Evolutionary conservation across 306 rosid genomes (phyloP).

Genomic region (Castanospermum australe): DNA sequence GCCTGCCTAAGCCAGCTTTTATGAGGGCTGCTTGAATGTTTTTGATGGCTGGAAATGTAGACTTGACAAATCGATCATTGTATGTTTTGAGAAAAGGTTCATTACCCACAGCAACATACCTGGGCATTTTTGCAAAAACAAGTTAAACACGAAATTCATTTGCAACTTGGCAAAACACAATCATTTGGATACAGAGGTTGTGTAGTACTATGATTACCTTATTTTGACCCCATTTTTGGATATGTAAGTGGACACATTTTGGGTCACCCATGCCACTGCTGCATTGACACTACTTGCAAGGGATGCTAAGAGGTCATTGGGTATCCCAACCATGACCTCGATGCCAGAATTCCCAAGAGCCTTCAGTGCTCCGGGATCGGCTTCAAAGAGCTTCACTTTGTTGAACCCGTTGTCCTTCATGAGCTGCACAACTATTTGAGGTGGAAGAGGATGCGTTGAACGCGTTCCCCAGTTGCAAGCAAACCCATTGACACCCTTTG

Average conservation of each 20-base stretch:
- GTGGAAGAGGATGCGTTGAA: constrained; percentile 48
- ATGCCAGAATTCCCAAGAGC: constrained; percentile 62
- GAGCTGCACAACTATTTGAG: constrained; percentile 43
- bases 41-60: constrained; percentile 83
- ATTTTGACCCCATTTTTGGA: constrained; percentile 46
- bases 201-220: constrained; percentile 49
- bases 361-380: constrained; percentile 51
- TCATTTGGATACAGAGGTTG: no score
- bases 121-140: no score
- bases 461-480: constrained; percentile 69
- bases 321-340: constrained; percentile 69
- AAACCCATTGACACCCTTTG: constrained; percentile 35
- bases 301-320: constrained; percentile 48
- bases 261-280: constrained; percentile 57
- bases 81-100: constrained; percentile 25
- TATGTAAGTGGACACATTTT: constrained; percentile 50
- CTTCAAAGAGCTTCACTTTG: constrained; percentile 68
- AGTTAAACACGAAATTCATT: no score
- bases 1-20: constrained; percentile 82
- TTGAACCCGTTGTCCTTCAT: constrained; percentile 60
- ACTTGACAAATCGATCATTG: constrained; percentile 22
- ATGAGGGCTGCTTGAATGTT: constrained; percentile 91
- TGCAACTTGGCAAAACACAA: no score
- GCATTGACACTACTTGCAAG: constrained; percentile 40
- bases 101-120: constrained; percentile 36